Conservation (phyloP, 371 early-diverging fungal species). For the Zopfochytrium polystomum region DNA sequence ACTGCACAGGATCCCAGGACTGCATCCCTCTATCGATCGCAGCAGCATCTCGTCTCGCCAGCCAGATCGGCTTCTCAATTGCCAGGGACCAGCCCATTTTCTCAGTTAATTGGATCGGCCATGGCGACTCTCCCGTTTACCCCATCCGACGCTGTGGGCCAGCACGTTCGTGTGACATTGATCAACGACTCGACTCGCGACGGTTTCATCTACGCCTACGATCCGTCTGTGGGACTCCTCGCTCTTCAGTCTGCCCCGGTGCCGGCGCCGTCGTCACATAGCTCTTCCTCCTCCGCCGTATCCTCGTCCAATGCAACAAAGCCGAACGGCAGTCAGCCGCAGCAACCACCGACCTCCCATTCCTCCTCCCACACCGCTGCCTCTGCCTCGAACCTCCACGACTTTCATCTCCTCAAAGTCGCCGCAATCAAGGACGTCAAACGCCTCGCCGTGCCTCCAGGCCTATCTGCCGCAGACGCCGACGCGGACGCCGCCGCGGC, state of each 20-base stretch:
- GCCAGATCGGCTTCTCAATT: not conserved
- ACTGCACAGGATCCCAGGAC: too few relatives aligned
- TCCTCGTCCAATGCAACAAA: not conserved
- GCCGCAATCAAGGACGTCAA: constrained; percentile 18
- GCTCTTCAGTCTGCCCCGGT: constrained; percentile 30
- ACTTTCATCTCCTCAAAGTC: constrained; percentile 37
- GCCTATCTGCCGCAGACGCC: not conserved
- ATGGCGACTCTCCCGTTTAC: not conserved
- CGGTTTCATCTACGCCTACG: constrained; percentile 36
- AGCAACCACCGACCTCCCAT: constrained; percentile 4
- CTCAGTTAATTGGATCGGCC: not conserved
- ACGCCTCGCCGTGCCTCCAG: not conserved
- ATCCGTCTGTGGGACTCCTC: constrained; percentile 27
- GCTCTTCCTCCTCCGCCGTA: not conserved
- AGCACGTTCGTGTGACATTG: constrained; percentile 27
- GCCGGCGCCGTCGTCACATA: constrained; percentile 1
- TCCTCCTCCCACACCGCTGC: not conserved
- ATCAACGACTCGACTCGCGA: constrained; percentile 12
- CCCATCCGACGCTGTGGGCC: constrained; percentile 22
- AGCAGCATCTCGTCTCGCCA: not conserved
- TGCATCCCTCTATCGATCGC: not conserved
- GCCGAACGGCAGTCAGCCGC: not conserved
- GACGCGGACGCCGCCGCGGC: not conserved
- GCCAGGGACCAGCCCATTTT: not conserved
- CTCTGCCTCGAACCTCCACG: constrained; percentile 3